A percentile compares a stretch with the other conserved stretches of the same genome.
Conservation (phyloP, 306 rosid species). For the Quercus gilva region DNA sequence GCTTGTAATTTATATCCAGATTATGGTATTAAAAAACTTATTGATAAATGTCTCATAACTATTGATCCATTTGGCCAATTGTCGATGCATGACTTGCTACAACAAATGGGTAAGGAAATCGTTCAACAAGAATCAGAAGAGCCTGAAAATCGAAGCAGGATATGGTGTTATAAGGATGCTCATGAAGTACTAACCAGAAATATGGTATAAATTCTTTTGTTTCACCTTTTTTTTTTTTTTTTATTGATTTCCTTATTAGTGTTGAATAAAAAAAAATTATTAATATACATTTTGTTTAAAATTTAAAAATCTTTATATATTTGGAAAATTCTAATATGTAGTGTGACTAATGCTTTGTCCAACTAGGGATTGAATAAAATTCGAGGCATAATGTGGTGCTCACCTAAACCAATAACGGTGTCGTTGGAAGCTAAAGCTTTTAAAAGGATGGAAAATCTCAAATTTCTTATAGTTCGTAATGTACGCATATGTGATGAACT, state of each 20-base stretch:
- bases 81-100: neutral
- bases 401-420: constrained; percentile 10
- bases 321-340: too few relatives aligned
- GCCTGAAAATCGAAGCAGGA: constrained; percentile 9
- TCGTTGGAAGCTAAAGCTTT: constrained; percentile 11
- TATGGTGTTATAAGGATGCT: constrained; percentile 19
- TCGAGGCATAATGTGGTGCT: constrained; percentile 4
- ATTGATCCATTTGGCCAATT: neutral
- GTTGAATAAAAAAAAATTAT: too few relatives aligned
- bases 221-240: neutral
- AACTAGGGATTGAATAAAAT: constrained; percentile 7
- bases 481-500: too few relatives aligned
- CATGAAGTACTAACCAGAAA: constrained; percentile 2
- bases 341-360: neutral
- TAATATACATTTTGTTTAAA: too few relatives aligned
- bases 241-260: neutral
- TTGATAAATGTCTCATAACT: constrained; percentile 14
- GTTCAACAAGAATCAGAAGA: constrained; percentile 5
- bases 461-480: too few relatives aligned
- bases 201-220: constrained; percentile 2
- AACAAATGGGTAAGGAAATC: constrained; percentile 13
- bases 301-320: too few relatives aligned
- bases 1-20: constrained; percentile 13
- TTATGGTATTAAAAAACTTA: constrained; percentile 2
- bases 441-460: constrained; percentile 5